These are phyloP conservation scores for Inonotus hispidus DNA, from an alignment of 1,284 basidiomycete genomes.

Conservation along the genomic window DNA sequence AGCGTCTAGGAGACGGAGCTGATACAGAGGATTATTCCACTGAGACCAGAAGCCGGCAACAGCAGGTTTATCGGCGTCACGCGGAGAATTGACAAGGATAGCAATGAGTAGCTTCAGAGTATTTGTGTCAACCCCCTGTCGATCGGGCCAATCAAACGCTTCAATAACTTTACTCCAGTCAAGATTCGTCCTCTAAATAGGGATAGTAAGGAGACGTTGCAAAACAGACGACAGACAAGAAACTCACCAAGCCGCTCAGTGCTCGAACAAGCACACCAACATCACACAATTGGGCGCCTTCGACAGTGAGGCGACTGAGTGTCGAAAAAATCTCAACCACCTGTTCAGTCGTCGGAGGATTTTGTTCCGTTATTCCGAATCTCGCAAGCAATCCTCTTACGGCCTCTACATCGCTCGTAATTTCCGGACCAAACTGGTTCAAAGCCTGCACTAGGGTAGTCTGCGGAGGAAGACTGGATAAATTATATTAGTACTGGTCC, in stretches of 20 bases:
- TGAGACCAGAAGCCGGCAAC: slow-evolving; percentile 76
- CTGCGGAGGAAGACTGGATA: slow-evolving; percentile 53
- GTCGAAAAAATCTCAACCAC: slow-evolving; percentile 64
- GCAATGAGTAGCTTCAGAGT: slow-evolving; percentile 79
- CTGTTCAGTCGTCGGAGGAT: slow-evolving; percentile 63
- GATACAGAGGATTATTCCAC: slow-evolving; percentile 85
- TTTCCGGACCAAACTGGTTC: slow-evolving; percentile 69
- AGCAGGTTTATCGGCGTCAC: slow-evolving; percentile 65
- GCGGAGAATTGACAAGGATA: slow-evolving; percentile 67
- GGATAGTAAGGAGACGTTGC: slow-evolving; percentile 19
- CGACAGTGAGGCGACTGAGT: slow-evolving; percentile 60
- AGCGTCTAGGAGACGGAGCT: slow-evolving; percentile 84
- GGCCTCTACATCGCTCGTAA: slow-evolving; percentile 66
- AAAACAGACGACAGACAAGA: not conserved
- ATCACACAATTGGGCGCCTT: slow-evolving; percentile 68
- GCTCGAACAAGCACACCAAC: slow-evolving; percentile 72
- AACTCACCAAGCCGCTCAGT: slow-evolving; percentile 58
- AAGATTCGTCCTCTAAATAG: slow-evolving; percentile 49
- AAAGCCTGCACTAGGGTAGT: slow-evolving; percentile 68
- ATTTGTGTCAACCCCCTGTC: slow-evolving; percentile 76
- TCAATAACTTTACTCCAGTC: slow-evolving; percentile 79
- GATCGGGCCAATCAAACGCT: slow-evolving; percentile 72
- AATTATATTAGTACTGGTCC: not conserved
- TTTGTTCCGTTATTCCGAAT: slow-evolving; percentile 65
- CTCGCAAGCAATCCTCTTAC: slow-evolving; percentile 62